Evolutionary conservation across 1,284 basidiomycete genomes (phyloP).

Genomic region (Ustilago nuda): DNA sequence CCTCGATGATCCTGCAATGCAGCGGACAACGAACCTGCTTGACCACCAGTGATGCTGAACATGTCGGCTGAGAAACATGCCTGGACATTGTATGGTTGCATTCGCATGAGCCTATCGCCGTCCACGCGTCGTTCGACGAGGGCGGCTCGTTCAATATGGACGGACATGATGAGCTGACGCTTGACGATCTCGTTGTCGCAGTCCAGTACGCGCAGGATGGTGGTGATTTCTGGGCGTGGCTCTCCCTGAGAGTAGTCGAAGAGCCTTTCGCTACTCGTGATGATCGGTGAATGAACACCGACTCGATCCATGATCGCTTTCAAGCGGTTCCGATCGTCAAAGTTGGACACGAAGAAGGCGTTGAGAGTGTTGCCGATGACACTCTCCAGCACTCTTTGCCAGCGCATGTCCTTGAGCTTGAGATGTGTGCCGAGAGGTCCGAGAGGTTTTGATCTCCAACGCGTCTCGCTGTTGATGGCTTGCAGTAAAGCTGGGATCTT

Average conservation of each 20-base stretch:
- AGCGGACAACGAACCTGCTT: constrained; percentile 43
- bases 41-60: constrained; percentile 59
- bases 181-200: constrained; percentile 80
- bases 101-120: constrained; percentile 67
- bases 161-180: constrained; percentile 83
- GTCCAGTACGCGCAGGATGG: constrained; percentile 87
- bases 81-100: constrained; percentile 60
- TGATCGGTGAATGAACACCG: constrained; percentile 44
- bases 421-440: constrained; percentile 88
- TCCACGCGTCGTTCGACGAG: constrained; percentile 72
- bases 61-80: constrained; percentile 64
- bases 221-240: constrained; percentile 75
- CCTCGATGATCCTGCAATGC: constrained; percentile 68
- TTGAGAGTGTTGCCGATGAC: constrained; percentile 77
- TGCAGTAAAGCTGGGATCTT: constrained; percentile 56
- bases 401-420: constrained; percentile 79
- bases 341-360: constrained; percentile 82
- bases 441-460: constrained; percentile 58
- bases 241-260: constrained; percentile 71
- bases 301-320: constrained; percentile 35
- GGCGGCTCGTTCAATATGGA: constrained; percentile 79
- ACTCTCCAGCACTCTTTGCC: constrained; percentile 77
- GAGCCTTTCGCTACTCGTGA: constrained; percentile 72
- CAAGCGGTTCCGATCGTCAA: constrained; percentile 77
- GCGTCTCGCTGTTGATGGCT: constrained; percentile 73